These are phyloP conservation scores for Fusarium verrucosum DNA, from an alignment of 2,329 filamentous ascomycete species.

Conservation along the genomic window DNA sequence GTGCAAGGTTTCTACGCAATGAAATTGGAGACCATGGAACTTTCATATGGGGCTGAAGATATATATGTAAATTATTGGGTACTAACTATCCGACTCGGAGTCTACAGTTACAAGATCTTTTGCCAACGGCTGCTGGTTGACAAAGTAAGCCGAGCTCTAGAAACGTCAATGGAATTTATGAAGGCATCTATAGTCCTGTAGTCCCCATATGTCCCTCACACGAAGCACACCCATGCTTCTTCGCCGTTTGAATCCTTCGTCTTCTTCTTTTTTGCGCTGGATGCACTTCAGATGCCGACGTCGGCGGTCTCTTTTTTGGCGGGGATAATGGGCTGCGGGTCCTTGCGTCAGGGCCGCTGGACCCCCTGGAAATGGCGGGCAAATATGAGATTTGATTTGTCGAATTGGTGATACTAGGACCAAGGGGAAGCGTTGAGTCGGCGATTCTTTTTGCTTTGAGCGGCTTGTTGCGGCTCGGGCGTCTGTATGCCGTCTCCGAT, in stretches of 20 bases:
- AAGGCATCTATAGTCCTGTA: conserved; percentile 12
- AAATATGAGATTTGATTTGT: conserved; percentile 22
- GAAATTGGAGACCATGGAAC: neutral
- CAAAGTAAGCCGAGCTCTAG: neutral
- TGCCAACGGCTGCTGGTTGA: conserved; percentile 12
- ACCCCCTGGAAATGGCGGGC: conserved; percentile 3
- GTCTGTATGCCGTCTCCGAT: neutral
- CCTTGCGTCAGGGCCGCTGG: conserved; percentile 31
- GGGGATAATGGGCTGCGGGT: conserved; percentile 24
- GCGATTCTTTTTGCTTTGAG: conserved; percentile 16
- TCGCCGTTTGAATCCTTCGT: neutral
- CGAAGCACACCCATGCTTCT: neutral
- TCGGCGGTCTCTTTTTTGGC: conserved; percentile 38
- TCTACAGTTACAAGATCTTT: conserved; percentile 3
- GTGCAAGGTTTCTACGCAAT: conserved; percentile 6
- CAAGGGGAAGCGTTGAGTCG: conserved; percentile 19
- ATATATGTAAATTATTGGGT: conserved; percentile 12
- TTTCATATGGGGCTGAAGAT: conserved; percentile 11
- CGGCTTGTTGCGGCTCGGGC: conserved; percentile 28
- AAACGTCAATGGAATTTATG: neutral
- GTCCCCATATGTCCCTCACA: neutral
- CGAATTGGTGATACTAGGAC: conserved; percentile 26
- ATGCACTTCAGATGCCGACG: conserved; percentile 36
- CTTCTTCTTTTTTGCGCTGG: conserved; percentile 16
- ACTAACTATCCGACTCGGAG: conserved; percentile 5